Evolutionary conservation across 495 filamentous ascomycete genomes (phyloP), one percentile per base, ranked within the genome.

Genomic region (Podospora appendiculata): DNA sequence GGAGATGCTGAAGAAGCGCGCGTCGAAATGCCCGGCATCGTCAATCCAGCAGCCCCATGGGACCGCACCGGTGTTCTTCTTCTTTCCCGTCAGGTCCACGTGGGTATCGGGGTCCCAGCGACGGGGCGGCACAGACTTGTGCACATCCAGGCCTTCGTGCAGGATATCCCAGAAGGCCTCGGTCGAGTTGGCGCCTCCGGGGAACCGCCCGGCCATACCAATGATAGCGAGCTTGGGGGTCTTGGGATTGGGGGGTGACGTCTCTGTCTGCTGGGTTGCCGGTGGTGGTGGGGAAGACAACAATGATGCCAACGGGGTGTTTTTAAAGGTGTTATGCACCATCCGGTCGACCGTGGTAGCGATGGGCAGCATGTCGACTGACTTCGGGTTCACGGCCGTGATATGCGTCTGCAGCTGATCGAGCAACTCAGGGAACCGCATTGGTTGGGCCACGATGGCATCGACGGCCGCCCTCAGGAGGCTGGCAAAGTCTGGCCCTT

Each of bases 1-100:
- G 13, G 88, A 93, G 79, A 95, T 92, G 66, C 88, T 90, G 79
- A 95, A 95, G 71, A 94, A 94, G 0, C 81, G 74, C 14, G 87
- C 79, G 52, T 95, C 90, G 59, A 95, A 95, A 13, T 83, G 66
- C 8, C 83, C 86, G 0, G 89, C 84, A 48, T 91, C 78, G 18
- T 90, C 80, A 53, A 94, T 84, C 72, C 84, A 95, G 67, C 87
- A 90, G 8, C 89, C 89, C 54, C 85, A 90, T 10, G 81, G 83
- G 2, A 85, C 86, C 55, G 85, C 81, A 40, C 76, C 84, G 38
- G 87, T 89, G 66, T 92, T 94, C 50, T 81, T 82, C 16, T 67
- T 77, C 52, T 84, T 84, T 9, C 85, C 84, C 10, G 83, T 82
- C 14, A 82, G 77, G 56, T 92, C 86, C 51, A 77, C 78, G 51